These are phyloP conservation scores for Asterochloris erici DNA, from an alignment of 139 green algal genomes.

Conservation along the genomic window DNA sequence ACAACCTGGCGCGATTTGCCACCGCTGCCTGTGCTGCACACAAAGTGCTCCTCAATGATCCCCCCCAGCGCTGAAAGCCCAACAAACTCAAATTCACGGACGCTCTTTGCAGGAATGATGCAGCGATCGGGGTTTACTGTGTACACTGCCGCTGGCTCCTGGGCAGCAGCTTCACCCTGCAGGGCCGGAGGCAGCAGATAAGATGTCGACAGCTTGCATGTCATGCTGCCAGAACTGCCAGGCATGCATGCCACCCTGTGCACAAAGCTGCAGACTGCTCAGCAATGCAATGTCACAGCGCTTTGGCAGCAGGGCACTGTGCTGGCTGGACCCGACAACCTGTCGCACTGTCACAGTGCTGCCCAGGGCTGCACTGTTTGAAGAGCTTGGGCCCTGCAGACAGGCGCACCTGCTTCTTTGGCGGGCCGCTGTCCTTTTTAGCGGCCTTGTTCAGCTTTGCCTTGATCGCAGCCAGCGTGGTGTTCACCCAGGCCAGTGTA, in stretches of 20 bases:
- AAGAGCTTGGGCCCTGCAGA: too few species aligned
- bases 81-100: constrained; percentile 43
- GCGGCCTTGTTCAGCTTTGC: constrained; percentile 1
- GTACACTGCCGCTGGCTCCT: constrained; percentile 36
- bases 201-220: too few species aligned
- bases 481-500: constrained; percentile 54
- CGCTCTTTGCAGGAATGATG: constrained; percentile 46
- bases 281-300: too few species aligned
- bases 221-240: too few species aligned
- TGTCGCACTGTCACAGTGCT: too few species aligned
- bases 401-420: too few species aligned
- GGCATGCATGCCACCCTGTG: too few species aligned
- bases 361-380: too few species aligned
- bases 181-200: neutral
- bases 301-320: too few species aligned
- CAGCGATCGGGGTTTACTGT: constrained; percentile 46
- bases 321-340: too few species aligned
- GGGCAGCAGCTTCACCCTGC: constrained; percentile 3
- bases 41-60: constrained; percentile 42
- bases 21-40: constrained; percentile 32
- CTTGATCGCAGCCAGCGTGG: constrained; percentile 11
- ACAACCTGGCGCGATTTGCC: constrained; percentile 19
- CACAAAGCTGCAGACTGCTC: too few species aligned
- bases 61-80: constrained; percentile 35
- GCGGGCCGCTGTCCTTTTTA: neutral